Conservation (phyloP, 73 alveolate species). For the Paramecium caudatum region DNA sequence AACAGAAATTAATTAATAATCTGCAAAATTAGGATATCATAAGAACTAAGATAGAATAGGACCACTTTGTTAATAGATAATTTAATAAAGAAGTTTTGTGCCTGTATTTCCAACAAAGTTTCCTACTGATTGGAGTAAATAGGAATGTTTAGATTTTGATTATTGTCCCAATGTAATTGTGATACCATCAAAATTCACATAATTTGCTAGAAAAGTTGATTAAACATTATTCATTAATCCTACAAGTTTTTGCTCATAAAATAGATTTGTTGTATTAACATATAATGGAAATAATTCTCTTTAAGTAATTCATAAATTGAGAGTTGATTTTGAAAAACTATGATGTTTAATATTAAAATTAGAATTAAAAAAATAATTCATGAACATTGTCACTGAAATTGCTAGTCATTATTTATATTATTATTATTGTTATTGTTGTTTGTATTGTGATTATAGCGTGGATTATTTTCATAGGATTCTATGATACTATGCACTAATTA, state of each 20-base stretch:
- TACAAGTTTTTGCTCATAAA: not conserved
- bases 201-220: not conserved
- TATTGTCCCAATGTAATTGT: conserved; percentile 15
- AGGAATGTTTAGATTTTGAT: conserved; percentile 19
- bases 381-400: not conserved
- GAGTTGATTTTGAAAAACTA: conserved; percentile 32
- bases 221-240: conserved; percentile 27
- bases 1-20: not conserved
- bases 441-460: conserved; percentile 36
- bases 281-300: conserved; percentile 12
- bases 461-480: conserved; percentile 59
- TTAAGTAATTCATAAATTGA: not conserved
- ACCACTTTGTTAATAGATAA: not conserved
- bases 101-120: conserved; percentile 17
- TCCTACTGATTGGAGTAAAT: not conserved
- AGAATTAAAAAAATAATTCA: not conserved
- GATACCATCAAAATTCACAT: not conserved
- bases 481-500: conserved; percentile 56
- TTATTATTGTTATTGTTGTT: conserved; percentile 17
- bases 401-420: conserved; percentile 54
- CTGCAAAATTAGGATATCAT: not conserved
- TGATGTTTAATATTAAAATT: not conserved
- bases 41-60: not conserved
- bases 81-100: conserved; percentile 9
- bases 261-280: not conserved